These are phyloP conservation scores for Jamesozyma lodderae DNA, from an alignment of 805 yeast genomes.

Conservation along the genomic window DNA sequence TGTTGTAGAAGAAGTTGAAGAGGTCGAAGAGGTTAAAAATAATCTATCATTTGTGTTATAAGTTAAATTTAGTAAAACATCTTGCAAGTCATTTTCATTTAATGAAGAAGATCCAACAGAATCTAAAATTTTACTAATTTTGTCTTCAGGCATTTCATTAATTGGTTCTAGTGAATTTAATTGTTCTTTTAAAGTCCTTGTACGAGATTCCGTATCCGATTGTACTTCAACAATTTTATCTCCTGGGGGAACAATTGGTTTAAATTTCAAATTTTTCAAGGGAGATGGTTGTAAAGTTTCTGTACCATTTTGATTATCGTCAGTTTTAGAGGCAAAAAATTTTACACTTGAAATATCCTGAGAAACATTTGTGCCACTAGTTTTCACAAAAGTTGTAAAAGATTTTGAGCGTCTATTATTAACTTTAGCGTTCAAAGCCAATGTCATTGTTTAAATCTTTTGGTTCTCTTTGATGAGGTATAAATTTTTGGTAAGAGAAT, in stretches of 20 bases:
- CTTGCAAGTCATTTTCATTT: conserved; percentile 14
- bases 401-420: conserved; percentile 13
- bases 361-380: conserved; percentile 4
- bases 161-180: conserved; percentile 4
- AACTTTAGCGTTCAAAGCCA: too few relatives aligned
- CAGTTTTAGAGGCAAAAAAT: neutral
- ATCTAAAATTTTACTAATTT: conserved; percentile 3
- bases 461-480: too few relatives aligned
- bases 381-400: conserved; percentile 8
- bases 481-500: too few relatives aligned
- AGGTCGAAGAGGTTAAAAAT: too few relatives aligned
- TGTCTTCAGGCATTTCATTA: conserved; percentile 6
- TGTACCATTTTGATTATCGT: conserved; percentile 3
- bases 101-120: conserved; percentile 3
- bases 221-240: too few relatives aligned
- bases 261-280: too few relatives aligned
- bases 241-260: too few relatives aligned
- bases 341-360: conserved; percentile 5
- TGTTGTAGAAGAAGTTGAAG: neutral
- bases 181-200: neutral
- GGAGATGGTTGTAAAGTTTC: neutral
- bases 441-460: too few relatives aligned
- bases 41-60: too few relatives aligned
- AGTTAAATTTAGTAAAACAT: conserved; percentile 8
- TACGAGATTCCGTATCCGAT: neutral